These are phyloP conservation scores for Wickerhamiella slavikovae DNA, from an alignment of 805 yeast species.

Conservation along the genomic window DNA sequence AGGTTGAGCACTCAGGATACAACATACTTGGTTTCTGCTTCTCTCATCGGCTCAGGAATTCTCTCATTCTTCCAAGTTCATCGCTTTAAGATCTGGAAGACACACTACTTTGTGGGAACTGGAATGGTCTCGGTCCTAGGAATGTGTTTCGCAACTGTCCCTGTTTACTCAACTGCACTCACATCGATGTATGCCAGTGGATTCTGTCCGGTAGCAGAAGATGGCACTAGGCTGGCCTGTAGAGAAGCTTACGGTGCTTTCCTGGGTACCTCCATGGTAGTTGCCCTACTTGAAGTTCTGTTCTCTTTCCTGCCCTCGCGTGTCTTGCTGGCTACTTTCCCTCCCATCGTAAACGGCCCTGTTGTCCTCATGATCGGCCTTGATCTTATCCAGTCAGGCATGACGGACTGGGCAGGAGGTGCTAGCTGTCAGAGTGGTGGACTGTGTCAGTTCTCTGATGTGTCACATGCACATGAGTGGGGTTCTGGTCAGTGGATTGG, in stretches of 20 bases:
- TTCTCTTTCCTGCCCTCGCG: conserved; percentile 64
- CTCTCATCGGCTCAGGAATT: conserved; percentile 50
- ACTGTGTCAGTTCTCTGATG: conserved; percentile 25
- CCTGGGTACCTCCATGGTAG: conserved; percentile 57
- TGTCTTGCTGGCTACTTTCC: conserved; percentile 51
- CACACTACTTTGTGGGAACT: conserved; percentile 66
- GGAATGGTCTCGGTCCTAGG: conserved; percentile 84
- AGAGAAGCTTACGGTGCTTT: conserved; percentile 84
- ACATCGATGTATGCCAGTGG: conserved; percentile 67
- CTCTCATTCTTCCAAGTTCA: conserved; percentile 61
- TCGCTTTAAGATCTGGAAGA: conserved; percentile 51
- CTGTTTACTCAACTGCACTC: conserved; percentile 54
- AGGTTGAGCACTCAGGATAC: conserved; percentile 28
- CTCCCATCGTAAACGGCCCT: conserved; percentile 85
- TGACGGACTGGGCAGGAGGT: conserved; percentile 80
- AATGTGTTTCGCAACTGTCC: conserved; percentile 72
- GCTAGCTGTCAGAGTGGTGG: conserved; percentile 24
- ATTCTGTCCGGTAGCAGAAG: conserved; percentile 37
- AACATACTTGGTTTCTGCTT: conserved; percentile 51
- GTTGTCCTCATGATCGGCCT: conserved; percentile 75
- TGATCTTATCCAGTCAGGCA: conserved; percentile 46
- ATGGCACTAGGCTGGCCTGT: conserved; percentile 55
- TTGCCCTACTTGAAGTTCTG: conserved; percentile 54
- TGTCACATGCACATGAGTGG: conserved; percentile 44
- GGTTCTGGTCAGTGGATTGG: conserved; percentile 80